phyloP scores from a whole-genome alignment of 306 rosid species.

The Sphenostylis stenocarpa region DNA sequence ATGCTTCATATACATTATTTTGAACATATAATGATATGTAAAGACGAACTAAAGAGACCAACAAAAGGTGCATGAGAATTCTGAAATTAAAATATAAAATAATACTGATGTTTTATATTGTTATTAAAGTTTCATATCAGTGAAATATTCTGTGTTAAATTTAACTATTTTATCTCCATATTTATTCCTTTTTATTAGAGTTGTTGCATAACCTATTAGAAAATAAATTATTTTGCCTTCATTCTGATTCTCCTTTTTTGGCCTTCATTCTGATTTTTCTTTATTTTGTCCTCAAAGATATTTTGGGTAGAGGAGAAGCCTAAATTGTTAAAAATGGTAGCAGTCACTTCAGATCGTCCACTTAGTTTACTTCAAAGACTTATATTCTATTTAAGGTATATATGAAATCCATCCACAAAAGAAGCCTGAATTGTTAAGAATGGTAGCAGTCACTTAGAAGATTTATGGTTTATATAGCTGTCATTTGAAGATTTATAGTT shows the following conservation, averaged over 20 bases:
- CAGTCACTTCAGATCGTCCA: background rate
- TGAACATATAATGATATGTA: background rate
- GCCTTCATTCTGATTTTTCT: background rate
- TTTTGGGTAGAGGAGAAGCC: background rate
- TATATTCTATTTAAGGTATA: background rate
- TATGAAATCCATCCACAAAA: background rate
- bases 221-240: background rate
- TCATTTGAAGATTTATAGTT: constrained; percentile 11
- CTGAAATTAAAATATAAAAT: background rate
- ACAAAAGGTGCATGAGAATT: background rate
- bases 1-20: background rate
- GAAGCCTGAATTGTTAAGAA: too few relatives aligned
- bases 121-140: background rate
- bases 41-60: background rate
- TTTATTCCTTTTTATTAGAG: background rate
- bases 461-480: too few relatives aligned
- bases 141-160: background rate
- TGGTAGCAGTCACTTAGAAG: too few relatives aligned
- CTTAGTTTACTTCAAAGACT: background rate
- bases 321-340: background rate
- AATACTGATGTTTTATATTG: background rate
- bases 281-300: constrained; percentile 1
- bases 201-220: background rate
- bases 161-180: background rate
- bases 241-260: too few relatives aligned